A percentile compares a stretch with the other conserved stretches of the same genome.
These are phyloP conservation scores for Warburgia ugandensis DNA, from an alignment of 164 flowering plant genomes.

Conservation along the genomic window DNA sequence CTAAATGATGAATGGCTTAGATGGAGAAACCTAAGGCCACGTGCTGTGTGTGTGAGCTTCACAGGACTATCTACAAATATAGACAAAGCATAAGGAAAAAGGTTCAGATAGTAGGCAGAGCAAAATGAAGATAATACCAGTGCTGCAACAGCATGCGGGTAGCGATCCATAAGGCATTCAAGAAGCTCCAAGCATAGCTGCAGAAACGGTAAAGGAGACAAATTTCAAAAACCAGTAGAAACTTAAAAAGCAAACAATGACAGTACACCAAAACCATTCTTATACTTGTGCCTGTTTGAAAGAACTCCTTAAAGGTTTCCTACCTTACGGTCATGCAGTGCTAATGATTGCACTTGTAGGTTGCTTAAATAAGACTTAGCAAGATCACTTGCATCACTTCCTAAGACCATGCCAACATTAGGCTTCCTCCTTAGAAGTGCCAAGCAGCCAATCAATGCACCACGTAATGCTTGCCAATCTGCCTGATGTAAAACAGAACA, in stretches of 20 bases:
- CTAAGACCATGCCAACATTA: conserved; percentile 41
- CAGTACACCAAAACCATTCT: no score
- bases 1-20: no score
- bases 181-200: conserved; percentile 87
- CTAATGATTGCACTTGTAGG: conserved; percentile 75
- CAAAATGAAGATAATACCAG: conserved; percentile 39
- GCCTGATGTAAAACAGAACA: conserved; percentile 49
- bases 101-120: neutral
- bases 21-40: no score
- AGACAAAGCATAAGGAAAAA: no score
- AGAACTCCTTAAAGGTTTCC: neutral
- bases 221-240: neutral
- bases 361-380: conserved; percentile 46
- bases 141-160: conserved; percentile 38
- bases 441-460: conserved; percentile 93
- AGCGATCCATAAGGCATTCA: conserved; percentile 52
- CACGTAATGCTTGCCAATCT: conserved; percentile 96
- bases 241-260: neutral
- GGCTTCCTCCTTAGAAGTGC: conserved; percentile 68
- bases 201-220: conserved; percentile 18
- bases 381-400: conserved; percentile 54
- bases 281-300: no score
- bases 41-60: no score
- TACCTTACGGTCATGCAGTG: conserved; percentile 83
- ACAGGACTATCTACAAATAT: no score